A percentile compares a stretch with the other conserved stretches of the same genome.
These are phyloP conservation scores for Phytophthora palmivora DNA, from an alignment of 352 stramenopile species.

Conservation along the genomic window DNA sequence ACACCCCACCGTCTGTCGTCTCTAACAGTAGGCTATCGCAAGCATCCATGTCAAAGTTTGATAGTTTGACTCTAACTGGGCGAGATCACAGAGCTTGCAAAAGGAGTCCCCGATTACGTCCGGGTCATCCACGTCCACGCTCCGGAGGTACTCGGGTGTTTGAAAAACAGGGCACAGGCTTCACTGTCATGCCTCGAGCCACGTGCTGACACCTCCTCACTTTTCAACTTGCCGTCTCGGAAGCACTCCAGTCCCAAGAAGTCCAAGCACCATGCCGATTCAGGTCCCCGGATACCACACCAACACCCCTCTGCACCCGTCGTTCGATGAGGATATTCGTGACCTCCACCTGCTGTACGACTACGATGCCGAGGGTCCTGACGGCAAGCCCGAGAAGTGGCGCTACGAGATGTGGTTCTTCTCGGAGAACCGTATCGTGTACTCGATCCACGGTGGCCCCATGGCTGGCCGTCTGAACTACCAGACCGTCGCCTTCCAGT, in stretches of 20 bases:
- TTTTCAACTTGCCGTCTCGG: slow-evolving; percentile 38
- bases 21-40: slow-evolving; percentile 2
- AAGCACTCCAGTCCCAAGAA: slow-evolving; percentile 29
- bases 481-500: slow-evolving; percentile 64
- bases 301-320: slow-evolving; percentile 60
- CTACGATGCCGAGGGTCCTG: slow-evolving; percentile 48
- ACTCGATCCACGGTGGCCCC: slow-evolving; percentile 62
- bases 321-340: slow-evolving; percentile 64
- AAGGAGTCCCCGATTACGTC: slow-evolving; percentile 27
- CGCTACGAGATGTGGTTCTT: slow-evolving; percentile 74
- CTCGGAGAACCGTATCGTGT: slow-evolving; percentile 61
- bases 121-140: slow-evolving; percentile 23
- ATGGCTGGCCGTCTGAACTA: slow-evolving; percentile 67
- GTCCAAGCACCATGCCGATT: slow-evolving; percentile 37
- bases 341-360: slow-evolving; percentile 63
- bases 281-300: slow-evolving; percentile 60
- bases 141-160: slow-evolving; percentile 20
- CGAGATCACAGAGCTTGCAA: neutral
- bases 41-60: neutral
- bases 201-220: slow-evolving; percentile 29
- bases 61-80: neutral
- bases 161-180: slow-evolving; percentile 14
- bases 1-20: slow-evolving; percentile 15
- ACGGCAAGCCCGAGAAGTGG: slow-evolving; percentile 62
- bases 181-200: slow-evolving; percentile 8